A percentile compares a stretch with the other conserved stretches of the same genome.
Evolutionary conservation across 2,329 filamentous ascomycete species (phyloP).

Genomic region (Sarocladium kiliense): DNA sequence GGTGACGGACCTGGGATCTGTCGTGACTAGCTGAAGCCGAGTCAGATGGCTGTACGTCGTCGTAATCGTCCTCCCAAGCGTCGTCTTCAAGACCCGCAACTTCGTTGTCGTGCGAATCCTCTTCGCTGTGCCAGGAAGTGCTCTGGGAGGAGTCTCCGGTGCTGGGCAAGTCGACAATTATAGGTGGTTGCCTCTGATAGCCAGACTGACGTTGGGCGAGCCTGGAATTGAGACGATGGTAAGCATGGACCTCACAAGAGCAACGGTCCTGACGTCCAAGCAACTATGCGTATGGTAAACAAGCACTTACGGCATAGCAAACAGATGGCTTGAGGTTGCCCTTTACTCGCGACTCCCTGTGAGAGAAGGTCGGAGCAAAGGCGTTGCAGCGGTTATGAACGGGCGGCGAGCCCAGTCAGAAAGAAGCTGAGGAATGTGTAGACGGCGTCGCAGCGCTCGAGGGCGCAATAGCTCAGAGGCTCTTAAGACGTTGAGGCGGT

Average conservation of each 20-base stretch:
- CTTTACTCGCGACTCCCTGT: conserved; percentile 42
- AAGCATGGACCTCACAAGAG: background rate
- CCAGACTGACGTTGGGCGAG: conserved; percentile 20
- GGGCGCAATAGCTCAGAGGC: background rate
- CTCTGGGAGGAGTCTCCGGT: conserved; percentile 26
- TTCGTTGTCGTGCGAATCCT: conserved; percentile 22
- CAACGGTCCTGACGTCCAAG: background rate
- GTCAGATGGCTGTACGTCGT: conserved; percentile 52
- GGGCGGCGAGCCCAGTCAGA: conserved; percentile 3
- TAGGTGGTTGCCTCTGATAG: conserved; percentile 18
- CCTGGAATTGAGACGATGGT: conserved; percentile 11
- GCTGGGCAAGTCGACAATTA: conserved; percentile 17
- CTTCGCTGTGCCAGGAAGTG: conserved; percentile 33
- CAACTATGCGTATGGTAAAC: background rate
- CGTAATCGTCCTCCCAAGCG: conserved; percentile 31
- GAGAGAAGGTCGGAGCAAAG: conserved; percentile 41
- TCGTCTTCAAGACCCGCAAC: conserved; percentile 22
- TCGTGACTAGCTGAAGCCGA: conserved; percentile 45
- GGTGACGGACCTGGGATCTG: conserved; percentile 3
- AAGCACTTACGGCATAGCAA: conserved; percentile 40
- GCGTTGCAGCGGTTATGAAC: conserved; percentile 17
- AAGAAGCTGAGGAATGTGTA: background rate
- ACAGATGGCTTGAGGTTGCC: conserved; percentile 18
- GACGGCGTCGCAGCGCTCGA: conserved; percentile 1
- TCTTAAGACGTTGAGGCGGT: background rate